These are phyloP conservation scores for Pseudogymnoascus sp. DNA, from an alignment of 2,329 filamentous ascomycete species.

Conservation along the genomic window DNA sequence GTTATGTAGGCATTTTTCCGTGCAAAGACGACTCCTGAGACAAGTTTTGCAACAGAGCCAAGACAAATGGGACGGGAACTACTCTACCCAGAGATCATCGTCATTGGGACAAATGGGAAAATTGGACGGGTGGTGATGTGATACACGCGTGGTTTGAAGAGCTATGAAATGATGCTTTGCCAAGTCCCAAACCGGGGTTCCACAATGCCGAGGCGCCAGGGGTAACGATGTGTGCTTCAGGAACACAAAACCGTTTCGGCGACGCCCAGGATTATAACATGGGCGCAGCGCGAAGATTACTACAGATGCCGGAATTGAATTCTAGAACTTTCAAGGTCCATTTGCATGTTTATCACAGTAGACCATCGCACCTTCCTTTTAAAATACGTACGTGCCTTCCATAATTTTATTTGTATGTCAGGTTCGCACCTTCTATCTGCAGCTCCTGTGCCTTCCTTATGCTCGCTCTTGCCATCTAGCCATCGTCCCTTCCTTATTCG, in stretches of 20 bases:
- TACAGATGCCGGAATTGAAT: not conserved
- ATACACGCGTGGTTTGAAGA: conserved; percentile 6
- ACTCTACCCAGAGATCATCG: not conserved
- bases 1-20: conserved; percentile 1
- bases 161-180: not conserved
- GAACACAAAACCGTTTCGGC: not conserved
- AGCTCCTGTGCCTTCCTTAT: not conserved
- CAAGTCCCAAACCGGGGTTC: not conserved
- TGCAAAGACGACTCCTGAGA: not conserved
- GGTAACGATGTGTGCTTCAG: not conserved
- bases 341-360: not conserved
- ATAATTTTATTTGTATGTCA: not conserved
- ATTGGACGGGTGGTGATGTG: conserved; percentile 1
- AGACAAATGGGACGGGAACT: not conserved
- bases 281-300: not conserved
- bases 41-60: not conserved
- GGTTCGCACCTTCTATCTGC: not conserved
- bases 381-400: not conserved
- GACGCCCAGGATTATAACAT: not conserved
- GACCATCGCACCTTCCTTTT: not conserved
- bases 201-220: not conserved
- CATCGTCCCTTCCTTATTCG: not conserved
- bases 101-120: not conserved
- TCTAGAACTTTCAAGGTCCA: not conserved
- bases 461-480: not conserved